A percentile compares a stretch with the other conserved stretches of the same genome.
These are phyloP conservation scores for Cenchrus americanus DNA, from an alignment of 176 grass and related monocot species.

Conservation along the genomic window DNA sequence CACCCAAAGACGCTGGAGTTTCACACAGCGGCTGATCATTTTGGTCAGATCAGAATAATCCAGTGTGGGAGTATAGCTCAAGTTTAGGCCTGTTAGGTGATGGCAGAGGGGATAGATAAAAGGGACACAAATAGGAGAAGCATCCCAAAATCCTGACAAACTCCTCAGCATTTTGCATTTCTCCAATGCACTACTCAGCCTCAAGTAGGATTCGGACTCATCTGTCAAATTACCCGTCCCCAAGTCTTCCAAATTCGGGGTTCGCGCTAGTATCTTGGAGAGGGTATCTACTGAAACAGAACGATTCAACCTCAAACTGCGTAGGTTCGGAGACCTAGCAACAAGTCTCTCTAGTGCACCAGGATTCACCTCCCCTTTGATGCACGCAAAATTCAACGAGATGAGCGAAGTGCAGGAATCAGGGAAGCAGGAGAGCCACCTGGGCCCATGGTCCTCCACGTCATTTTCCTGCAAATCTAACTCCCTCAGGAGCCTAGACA, in stretches of 20 bases:
- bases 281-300: slow-evolving; percentile 70
- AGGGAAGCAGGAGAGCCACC: slow-evolving; percentile 86
- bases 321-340: slow-evolving; percentile 71
- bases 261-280: slow-evolving; percentile 57
- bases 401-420: slow-evolving; percentile 79
- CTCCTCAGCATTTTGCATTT: slow-evolving; percentile 76
- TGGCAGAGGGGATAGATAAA: slow-evolving; percentile 60
- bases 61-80: slow-evolving; percentile 77
- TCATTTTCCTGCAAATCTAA: slow-evolving; percentile 98
- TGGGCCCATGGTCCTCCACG: slow-evolving; percentile 76
- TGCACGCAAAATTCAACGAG: slow-evolving; percentile 85
- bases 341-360: slow-evolving; percentile 71
- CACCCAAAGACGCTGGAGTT: slow-evolving; percentile 90
- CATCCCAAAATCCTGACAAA: slow-evolving; percentile 87
- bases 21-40: slow-evolving; percentile 67
- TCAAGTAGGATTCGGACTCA: slow-evolving; percentile 53
- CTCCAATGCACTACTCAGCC: slow-evolving; percentile 50
- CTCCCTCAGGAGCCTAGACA: slow-evolving; percentile 66
- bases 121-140: slow-evolving; percentile 49
- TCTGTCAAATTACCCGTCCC: slow-evolving; percentile 66
- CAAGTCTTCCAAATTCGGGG: slow-evolving; percentile 72
- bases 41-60: slow-evolving; percentile 62
- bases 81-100: slow-evolving; percentile 75
- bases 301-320: slow-evolving; percentile 76
- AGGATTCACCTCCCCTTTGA: slow-evolving; percentile 73